These are phyloP conservation scores for Truncatella angustata DNA, from an alignment of 2,329 filamentous ascomycete species.

Conservation along the genomic window DNA sequence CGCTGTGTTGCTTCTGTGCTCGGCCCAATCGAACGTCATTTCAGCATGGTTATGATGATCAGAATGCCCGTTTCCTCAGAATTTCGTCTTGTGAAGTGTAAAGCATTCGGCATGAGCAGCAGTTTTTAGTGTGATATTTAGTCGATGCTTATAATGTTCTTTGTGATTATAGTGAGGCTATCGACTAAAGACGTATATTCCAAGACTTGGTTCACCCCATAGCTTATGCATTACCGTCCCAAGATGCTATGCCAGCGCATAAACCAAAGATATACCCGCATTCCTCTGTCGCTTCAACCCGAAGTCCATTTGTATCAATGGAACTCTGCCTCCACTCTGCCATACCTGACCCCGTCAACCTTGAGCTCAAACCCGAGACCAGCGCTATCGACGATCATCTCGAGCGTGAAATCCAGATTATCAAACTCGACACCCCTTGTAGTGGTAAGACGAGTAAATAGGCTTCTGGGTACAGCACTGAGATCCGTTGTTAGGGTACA, in stretches of 20 bases:
- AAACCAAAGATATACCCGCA: not conserved
- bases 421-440: slow-evolving; percentile 79
- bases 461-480: slow-evolving; percentile 67
- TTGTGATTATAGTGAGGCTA: too few species aligned
- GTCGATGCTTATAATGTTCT: too few species aligned
- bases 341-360: slow-evolving; percentile 75
- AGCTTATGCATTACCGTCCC: not conserved
- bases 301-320: too few species aligned
- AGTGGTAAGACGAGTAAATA: slow-evolving; percentile 75
- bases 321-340: slow-evolving; percentile 75
- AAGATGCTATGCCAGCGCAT: not conserved
- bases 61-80: too few species aligned
- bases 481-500: slow-evolving; percentile 81
- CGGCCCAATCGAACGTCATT: too few species aligned
- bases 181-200: too few species aligned
- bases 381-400: slow-evolving; percentile 80
- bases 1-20: too few species aligned
- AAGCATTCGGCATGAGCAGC: too few species aligned
- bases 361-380: slow-evolving; percentile 75
- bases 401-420: slow-evolving; percentile 77
- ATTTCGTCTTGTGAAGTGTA: too few species aligned
- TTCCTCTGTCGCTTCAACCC: not conserved
- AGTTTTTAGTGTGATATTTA: too few species aligned
- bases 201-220: too few species aligned
- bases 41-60: too few species aligned